Conservation (phyloP, 371 early-diverging fungal species). For the Umbelopsis sp. region DNA sequence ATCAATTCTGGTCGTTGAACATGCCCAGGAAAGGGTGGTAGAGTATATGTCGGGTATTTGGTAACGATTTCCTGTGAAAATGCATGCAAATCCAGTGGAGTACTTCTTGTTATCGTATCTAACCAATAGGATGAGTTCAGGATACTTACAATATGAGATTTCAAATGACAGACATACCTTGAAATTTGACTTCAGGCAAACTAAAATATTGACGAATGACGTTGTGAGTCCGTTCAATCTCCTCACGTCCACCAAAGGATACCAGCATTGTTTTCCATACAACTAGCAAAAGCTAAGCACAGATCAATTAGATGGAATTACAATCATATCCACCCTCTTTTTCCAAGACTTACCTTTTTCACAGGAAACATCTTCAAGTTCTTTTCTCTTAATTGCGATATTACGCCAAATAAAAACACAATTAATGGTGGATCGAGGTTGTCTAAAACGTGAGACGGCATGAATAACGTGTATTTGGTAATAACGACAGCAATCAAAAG, state of each 20-base stretch:
- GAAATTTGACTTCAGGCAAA: slow-evolving; percentile 33
- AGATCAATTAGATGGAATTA: not conserved
- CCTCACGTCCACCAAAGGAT: slow-evolving; percentile 62
- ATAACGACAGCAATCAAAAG: not conserved
- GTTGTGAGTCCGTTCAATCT: slow-evolving; percentile 49
- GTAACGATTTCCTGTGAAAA: slow-evolving; percentile 60
- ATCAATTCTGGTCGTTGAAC: slow-evolving; percentile 28
- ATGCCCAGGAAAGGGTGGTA: slow-evolving; percentile 29
- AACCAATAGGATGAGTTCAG: not conserved
- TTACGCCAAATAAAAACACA: slow-evolving; percentile 65
- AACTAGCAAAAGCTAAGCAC: slow-evolving; percentile 61
- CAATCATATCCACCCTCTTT: not conserved
- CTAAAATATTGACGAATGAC: slow-evolving; percentile 49
- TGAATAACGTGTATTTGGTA: not conserved
- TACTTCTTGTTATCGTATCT: slow-evolving; percentile 57
- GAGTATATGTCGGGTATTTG: slow-evolving; percentile 67
- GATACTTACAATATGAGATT: not conserved
- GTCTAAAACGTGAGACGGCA: slow-evolving; percentile 25
- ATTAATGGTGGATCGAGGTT: slow-evolving; percentile 56
- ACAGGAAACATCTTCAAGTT: slow-evolving; percentile 78
- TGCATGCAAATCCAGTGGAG: slow-evolving; percentile 66
- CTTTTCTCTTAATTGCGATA: slow-evolving; percentile 71
- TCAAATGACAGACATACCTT: slow-evolving; percentile 22
- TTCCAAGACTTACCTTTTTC: slow-evolving; percentile 63
- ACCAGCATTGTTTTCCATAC: slow-evolving; percentile 70